Percentiles rank a stretch among this genome's conserved stretches.
phyloP scores from a whole-genome alignment of 1,284 basidiomycete genomes.

The Pseudozyma tsukubaensis region DNA sequence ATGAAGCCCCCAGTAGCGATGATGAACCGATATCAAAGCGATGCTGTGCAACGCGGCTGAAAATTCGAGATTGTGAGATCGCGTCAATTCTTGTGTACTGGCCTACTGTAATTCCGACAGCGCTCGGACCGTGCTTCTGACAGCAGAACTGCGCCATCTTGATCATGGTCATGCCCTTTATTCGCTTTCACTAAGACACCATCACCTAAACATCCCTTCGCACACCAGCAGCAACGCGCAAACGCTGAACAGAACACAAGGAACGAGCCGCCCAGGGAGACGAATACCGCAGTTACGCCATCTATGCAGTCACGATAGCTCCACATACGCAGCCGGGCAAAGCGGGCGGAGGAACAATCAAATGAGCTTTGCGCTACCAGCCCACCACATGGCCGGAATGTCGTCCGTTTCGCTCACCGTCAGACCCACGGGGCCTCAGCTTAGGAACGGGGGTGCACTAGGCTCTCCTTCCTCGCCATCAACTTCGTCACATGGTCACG shows the following conservation, averaged over 20 bases:
- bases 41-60: neutral
- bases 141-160: neutral
- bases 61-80: neutral
- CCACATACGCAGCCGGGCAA: neutral
- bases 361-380: conserved; percentile 35
- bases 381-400: conserved; percentile 15
- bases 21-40: neutral
- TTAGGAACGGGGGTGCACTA: conserved; percentile 8
- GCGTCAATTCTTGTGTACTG: neutral
- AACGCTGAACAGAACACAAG: too few relatives aligned
- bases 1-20: too few relatives aligned
- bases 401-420: conserved; percentile 1
- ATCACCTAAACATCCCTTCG: too few relatives aligned
- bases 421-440: conserved; percentile 18
- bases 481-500: conserved; percentile 30
- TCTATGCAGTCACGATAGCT: conserved; percentile 6
- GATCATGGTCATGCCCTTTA: too few relatives aligned
- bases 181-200: too few relatives aligned
- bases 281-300: neutral
- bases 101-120: neutral
- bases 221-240: too few relatives aligned
- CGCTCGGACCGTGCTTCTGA: neutral
- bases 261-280: too few relatives aligned
- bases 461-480: conserved; percentile 15
- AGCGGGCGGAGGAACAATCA: neutral